Base-by-base conservation (phyloP, 441 rosid species). In the Hura crepitans region DNA sequence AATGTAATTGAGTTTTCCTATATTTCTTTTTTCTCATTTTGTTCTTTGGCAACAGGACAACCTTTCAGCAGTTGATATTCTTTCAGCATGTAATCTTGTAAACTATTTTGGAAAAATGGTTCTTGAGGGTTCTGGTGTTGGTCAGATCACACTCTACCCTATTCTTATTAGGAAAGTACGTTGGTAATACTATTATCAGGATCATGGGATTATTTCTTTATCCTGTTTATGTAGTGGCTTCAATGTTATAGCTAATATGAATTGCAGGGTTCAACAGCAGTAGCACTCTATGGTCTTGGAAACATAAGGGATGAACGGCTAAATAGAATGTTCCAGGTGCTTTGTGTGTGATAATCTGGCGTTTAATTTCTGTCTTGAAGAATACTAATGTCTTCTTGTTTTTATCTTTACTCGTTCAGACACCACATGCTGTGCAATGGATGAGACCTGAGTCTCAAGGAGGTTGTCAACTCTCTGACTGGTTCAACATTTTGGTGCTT, bases 81-180 rank as follows among this genome's bases (percentile, higher is more conserved):
- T 94, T 68, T 94, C 99, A 14, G 86, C 97, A 27, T 90, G 97
- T 88, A 94, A 94, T 86, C 99, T 94, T 66, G 89, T 94, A 75
- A 94, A 94, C 74, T 92, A 94, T 75, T 94, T 94, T 75, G 99
- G 99, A 72, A 94, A 94, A 84, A 94, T 92, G 99, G 91, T 82
- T 80, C 99, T 94, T 74, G 97, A 93, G 76, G 99, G 99, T 79
- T 94, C 99, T 50, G 97, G 97, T 69, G 99, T 94, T 84, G 99
- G 99, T 71, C 92, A 94, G 86, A 94, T 94, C 74, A 85, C 96
- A 43, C 81, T 94, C 73, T 73, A 74, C 74, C 99, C 99, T 71
- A 94, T 94, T 73, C 99, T 94, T 72, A 82, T 94, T 63, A 86
- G 59, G 82, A 94, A 94, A 96, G 98, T 91, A 61, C 39, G 84